Evolutionary conservation across 116 monocot genomes (phyloP).

Genomic region (Papilionanthe hybrid): DNA sequence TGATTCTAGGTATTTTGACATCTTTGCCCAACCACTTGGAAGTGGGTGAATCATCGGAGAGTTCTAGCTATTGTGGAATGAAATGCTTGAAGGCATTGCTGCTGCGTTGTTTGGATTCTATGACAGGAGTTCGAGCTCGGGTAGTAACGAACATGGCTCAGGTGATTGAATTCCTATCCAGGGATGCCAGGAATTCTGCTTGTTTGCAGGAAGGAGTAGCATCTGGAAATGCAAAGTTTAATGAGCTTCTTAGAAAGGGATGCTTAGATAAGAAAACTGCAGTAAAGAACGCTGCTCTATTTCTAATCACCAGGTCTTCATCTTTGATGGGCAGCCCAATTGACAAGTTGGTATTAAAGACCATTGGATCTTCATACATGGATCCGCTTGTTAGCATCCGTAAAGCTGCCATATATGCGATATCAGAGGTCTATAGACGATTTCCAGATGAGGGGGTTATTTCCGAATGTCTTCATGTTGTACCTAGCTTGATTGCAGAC

Average conservation of each 20-base stretch:
- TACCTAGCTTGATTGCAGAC: conserved; percentile 67
- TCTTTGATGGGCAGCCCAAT: conserved; percentile 46
- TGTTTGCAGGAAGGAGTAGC: conserved; percentile 25
- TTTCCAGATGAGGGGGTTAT: conserved; percentile 59
- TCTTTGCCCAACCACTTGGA: conserved; percentile 42
- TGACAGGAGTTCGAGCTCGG: conserved; percentile 63
- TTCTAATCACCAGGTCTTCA: conserved; percentile 60
- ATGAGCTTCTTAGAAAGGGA: conserved; percentile 53
- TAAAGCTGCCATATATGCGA: conserved; percentile 71
- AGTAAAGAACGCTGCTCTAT: conserved; percentile 75
- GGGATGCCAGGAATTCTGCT: conserved; percentile 20
- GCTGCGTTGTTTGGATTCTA: conserved; percentile 55
- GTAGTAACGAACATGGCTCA: conserved; percentile 69
- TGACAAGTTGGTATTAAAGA: conserved; percentile 56
- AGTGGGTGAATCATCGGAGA: conserved; percentile 5
- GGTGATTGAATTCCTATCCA: conserved; percentile 37
- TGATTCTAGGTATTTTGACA: conserved; percentile 52
- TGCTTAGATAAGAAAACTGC: conserved; percentile 87
- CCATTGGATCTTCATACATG: conserved; percentile 64
- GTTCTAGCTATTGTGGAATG: conserved; percentile 29
- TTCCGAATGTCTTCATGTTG: conserved; percentile 79
- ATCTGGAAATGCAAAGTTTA: conserved; percentile 25
- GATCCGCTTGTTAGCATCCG: conserved; percentile 90
- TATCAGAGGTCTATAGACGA: conserved; percentile 63
- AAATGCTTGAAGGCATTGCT: conserved; percentile 55